Base-by-base conservation (phyloP, 495 filamentous ascomycete genomes). In the Diplogelasinospora grovesii region DNA sequence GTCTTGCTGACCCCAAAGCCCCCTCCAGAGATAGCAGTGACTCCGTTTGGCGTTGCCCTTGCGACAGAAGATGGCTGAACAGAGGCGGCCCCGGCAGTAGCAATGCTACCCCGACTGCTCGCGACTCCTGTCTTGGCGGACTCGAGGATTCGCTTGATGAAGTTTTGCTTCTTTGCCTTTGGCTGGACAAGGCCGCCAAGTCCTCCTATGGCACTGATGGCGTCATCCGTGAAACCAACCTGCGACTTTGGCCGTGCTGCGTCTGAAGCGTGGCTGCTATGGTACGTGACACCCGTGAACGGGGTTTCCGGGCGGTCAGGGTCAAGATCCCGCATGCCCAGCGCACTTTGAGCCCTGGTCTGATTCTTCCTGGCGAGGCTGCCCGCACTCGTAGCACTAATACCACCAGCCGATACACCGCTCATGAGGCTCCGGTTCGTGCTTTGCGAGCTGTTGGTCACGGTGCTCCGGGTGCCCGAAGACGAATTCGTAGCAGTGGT, bases 141-240 rank as follows among this genome's bases (percentile, higher is more conserved):
- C 41, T 96, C 90, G 24, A 97, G 75, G 36, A 99, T 89, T 51
- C 93, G 93, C 64, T 92, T 95, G 63, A 99, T 87, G 56, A 99
- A 95, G 15, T 90, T 90, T 27, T 79, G 80, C 64, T 92, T 97
- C 61, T 90, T 95, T 4, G 80, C 70, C 59, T 90, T 97, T 0
- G 89, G 89, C 8, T 86, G 76, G n/a, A 80, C 78, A 27, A 95
- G 71, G 4, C 89, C 89, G 3, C 30, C 30, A 3, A 50, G 47
- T 9, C 50, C 50, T 7, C 54, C 57, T 13, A 97, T 74, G 59
- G 43, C 65, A 50, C 36, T 75, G 31, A 72, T 69, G 6, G 66
- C 58, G 22, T 72, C 70, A 5, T 68, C 68, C 30, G 62, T 55
- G 39, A 70, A 65, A 3, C 56, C 70, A 11, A 60, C 58, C 42